Evolutionary conservation across 2,329 filamentous ascomycete species (phyloP), one percentile per base, ranked within the genome.

Genomic region (Diaporthe ilicicola): DNA sequence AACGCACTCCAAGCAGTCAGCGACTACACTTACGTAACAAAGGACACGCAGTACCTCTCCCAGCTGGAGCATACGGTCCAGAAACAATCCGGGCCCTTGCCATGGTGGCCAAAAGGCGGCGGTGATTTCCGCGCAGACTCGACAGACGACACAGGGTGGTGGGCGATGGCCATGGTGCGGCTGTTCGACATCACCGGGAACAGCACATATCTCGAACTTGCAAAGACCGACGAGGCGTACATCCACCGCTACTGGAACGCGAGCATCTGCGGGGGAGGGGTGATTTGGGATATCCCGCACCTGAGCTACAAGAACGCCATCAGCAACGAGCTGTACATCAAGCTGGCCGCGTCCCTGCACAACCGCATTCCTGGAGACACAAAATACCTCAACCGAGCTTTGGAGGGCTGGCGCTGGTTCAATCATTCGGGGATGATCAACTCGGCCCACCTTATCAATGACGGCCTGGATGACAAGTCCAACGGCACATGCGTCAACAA

Each of bases 111-210:
- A 0, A 74, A 80, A 48, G 81, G 81, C 19, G 77, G 74, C 17
- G 82, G 82, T 24, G 74, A 79, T 48, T 83, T 83, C 73, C 80
- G 81, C 48, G 81, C 78, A 22, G 80, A 82, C 66, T 80, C 78
- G 66, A 83, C 82, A 73, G 89, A 91, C 73, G 89, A 91, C 75
- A 86, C 88, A 76, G 85, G 87, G n/a, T 91, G 89, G 89, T 91
- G 89, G 89, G 88, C 85, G 12, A 82, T 91, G 70, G 89, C 83
- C 22, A 85, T 88, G 82, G 86, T 91, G 67, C 84, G 86, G 29
- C 81, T 86, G 5, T 89, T 84, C 75, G 89, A 91, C 75, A 79
- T 88, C 19, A 88, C 88, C 0, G 79, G 81, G 3, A 81, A 90
- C 54, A 44, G 73, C 2, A 81, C 82, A n/a, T 91, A 89, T 73